A percentile compares a stretch with the other conserved stretches of the same genome.
These are phyloP conservation scores for Davidsoniella neocaledoniae DNA, from an alignment of 2,329 filamentous ascomycete species.

Conservation along the genomic window DNA sequence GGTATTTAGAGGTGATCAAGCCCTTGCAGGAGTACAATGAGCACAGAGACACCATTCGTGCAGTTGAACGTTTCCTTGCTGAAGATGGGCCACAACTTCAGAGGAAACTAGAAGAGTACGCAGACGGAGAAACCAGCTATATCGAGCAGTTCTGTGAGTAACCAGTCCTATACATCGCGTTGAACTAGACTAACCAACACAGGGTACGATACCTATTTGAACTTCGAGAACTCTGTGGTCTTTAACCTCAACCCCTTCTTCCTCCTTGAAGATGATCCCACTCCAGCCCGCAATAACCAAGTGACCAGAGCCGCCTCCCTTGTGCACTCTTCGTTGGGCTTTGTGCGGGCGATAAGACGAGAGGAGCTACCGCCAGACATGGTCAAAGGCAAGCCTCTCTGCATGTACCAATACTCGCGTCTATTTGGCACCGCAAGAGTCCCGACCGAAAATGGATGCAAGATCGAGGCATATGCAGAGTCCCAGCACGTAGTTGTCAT, in stretches of 20 bases:
- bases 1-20: slow-evolving; percentile 62
- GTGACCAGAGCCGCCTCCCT: slow-evolving; percentile 87
- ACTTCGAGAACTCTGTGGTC: slow-evolving; percentile 94
- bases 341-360: slow-evolving; percentile 79
- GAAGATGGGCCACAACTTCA: slow-evolving; percentile 71
- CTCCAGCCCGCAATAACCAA: slow-evolving; percentile 88
- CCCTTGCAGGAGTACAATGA: slow-evolving; percentile 70
- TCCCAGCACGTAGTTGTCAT: slow-evolving; percentile 87
- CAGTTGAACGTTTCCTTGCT: slow-evolving; percentile 68
- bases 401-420: slow-evolving; percentile 96
- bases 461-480: slow-evolving; percentile 87
- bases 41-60: slow-evolving; percentile 63
- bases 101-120: slow-evolving; percentile 79
- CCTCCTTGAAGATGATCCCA: slow-evolving; percentile 90
- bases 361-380: slow-evolving; percentile 87
- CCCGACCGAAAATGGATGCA: slow-evolving; percentile 83
- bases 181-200: background rate
- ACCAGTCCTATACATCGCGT: background rate
- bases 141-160: slow-evolving; percentile 95
- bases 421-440: slow-evolving; percentile 90
- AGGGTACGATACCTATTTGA: slow-evolving; percentile 99
- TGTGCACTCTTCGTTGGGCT: slow-evolving; percentile 75
- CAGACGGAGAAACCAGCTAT: slow-evolving; percentile 79
- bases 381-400: slow-evolving; percentile 66
- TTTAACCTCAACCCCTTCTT: slow-evolving; percentile 98